phyloP scores from a whole-genome alignment of 1,284 basidiomycete species.

The Ganoderma boninense region DNA sequence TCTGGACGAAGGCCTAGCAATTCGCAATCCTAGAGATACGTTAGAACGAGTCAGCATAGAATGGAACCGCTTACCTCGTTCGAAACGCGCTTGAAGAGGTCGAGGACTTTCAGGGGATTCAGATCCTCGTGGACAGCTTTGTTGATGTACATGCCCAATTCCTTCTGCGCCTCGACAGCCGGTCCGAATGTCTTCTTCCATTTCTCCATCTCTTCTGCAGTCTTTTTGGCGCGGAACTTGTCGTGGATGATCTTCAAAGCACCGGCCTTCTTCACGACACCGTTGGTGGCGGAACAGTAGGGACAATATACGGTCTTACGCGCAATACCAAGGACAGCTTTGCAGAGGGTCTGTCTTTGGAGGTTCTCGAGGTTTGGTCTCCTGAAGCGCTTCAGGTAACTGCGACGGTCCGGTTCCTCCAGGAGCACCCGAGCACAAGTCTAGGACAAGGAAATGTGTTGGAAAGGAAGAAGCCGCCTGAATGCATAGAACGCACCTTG shows the following conservation, averaged over 20 bases:
- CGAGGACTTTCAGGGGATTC: conserved; percentile 93
- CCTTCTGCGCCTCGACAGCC: conserved; percentile 89
- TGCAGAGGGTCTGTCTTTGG: conserved; percentile 86
- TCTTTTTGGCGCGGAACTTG: conserved; percentile 96
- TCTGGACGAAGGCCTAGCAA: conserved; percentile 91
- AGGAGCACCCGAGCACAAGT: conserved; percentile 96
- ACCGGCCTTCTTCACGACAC: conserved; percentile 96
- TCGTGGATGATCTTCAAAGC: conserved; percentile 97
- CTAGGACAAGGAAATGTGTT: conserved; percentile 48
- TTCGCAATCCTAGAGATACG: conserved; percentile 82
- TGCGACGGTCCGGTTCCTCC: conserved; percentile 86
- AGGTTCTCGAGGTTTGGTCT: conserved; percentile 93
- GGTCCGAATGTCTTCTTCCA: conserved; percentile 89
- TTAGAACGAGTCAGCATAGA: not conserved
- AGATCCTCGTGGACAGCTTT: conserved; percentile 94
- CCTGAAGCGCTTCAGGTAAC: conserved; percentile 90
- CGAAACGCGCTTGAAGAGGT: conserved; percentile 93
- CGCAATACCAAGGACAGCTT: conserved; percentile 89
- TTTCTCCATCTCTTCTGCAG: conserved; percentile 86
- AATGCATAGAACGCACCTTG: conserved; percentile 55
- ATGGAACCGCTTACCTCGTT: conserved; percentile 69
- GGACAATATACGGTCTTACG: conserved; percentile 95
- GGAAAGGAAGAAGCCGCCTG: not conserved
- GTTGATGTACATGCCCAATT: conserved; percentile 85
- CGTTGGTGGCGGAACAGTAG: conserved; percentile 94